These are phyloP conservation scores for Decorospora gaudefroyi DNA, from an alignment of 2,329 filamentous ascomycete species.

Conservation along the genomic window DNA sequence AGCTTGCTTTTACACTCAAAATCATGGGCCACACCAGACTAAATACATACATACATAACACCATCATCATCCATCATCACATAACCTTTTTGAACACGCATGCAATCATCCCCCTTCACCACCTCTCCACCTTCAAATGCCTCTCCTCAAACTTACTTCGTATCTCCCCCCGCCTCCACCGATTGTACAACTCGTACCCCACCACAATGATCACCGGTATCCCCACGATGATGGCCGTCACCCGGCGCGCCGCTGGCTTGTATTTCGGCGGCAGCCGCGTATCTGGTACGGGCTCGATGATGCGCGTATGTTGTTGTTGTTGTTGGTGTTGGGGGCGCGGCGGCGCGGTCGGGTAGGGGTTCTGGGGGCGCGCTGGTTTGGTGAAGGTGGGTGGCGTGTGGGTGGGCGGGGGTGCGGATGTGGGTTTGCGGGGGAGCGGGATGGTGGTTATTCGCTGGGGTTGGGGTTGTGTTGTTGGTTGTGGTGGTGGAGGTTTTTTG, in stretches of 20 bases:
- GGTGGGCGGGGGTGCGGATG: conserved; percentile 18
- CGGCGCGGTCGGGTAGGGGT: conserved; percentile 8
- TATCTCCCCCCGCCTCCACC: conserved; percentile 29
- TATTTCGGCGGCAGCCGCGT: conserved; percentile 38
- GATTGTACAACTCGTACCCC: conserved; percentile 39
- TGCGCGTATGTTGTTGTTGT: conserved; percentile 9
- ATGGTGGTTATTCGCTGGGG: conserved; percentile 27
- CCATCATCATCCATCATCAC: no score
- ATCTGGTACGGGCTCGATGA: conserved; percentile 30
- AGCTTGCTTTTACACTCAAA: background rate
- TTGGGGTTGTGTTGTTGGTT: background rate
- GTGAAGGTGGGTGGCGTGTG: conserved; percentile 7
- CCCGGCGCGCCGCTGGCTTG: conserved; percentile 36
- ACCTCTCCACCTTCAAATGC: background rate
- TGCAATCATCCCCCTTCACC: background rate
- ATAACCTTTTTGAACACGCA: background rate
- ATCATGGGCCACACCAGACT: no score
- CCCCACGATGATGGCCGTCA: conserved; percentile 44
- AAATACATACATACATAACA: no score
- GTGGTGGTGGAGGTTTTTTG: background rate
- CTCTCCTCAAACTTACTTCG: conserved; percentile 21
- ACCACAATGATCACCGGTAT: conserved; percentile 43
- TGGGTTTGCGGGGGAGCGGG: conserved; percentile 29
- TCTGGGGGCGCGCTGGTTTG: conserved; percentile 8
- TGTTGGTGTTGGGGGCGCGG: conserved; percentile 2